Evolutionary conservation across 2,329 filamentous ascomycete species (phyloP), one percentile per base, ranked within the genome.

Genomic region (Hymenoscyphus repandus): DNA sequence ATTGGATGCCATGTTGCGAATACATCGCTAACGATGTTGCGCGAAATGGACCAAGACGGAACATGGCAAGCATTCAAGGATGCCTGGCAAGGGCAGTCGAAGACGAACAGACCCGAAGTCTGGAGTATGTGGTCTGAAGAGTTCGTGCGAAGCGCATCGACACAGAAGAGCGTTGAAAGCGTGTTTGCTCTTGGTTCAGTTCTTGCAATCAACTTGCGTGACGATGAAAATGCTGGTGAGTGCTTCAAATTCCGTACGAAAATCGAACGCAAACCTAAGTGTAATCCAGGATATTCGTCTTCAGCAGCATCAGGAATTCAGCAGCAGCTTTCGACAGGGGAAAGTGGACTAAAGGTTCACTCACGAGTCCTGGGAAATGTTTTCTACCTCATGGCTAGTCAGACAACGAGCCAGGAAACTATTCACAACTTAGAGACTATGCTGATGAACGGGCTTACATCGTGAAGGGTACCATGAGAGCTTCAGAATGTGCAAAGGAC

Each of bases 1-100:
- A 78, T 93, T 1, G 90, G 89, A 0, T 95, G 88, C 60, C 80
- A 85, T 40, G 87, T 95, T 0, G 90, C 86, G 0, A 73, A 85
- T n/a, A 79, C 81, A 45, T 83, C 82, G 1, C 65, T 95, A 7
- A 65, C 68, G 7, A 74, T 74, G 36, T 79, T 92, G 75, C 66
- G 72, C 40, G 62, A 68, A 1, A 78, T 90, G 72, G 80, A 87
- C 2, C 59, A 60, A 1, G 61, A 65, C 0, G 79, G 78, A 0
- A 68, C 69, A 0, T 90, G 85, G 86, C 66, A 76, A 52, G 70
- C 59, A 54, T 82, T 76, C 50, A 77, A 75, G 55, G 51, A 65
- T 0, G 71, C 74, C 42, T 84, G 80, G 77, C 36, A 52, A 10
- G 41, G 18, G 32, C 12, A 18, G 12, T 39, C 30, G 17, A 13